phyloP scores from a whole-genome alignment of 176 grass and related monocot species.

The Oryza longistaminata region DNA sequence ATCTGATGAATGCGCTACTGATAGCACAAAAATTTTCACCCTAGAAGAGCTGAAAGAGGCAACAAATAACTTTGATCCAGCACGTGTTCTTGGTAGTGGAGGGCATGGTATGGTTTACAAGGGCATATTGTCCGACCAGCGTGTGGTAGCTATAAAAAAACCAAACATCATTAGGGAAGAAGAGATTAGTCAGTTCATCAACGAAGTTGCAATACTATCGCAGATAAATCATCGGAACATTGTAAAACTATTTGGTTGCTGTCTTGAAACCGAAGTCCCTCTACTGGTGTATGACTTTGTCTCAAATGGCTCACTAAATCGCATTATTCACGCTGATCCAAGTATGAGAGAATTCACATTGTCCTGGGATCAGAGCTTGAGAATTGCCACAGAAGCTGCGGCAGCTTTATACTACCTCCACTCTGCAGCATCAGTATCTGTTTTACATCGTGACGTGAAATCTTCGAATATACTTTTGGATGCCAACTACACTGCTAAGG shows the following conservation, averaged over 20 bases:
- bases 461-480: constrained; percentile 18
- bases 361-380: constrained; percentile 22
- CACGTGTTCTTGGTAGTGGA: too few species aligned
- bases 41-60: too few species aligned
- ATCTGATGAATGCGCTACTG: too few species aligned
- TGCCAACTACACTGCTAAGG: constrained; percentile 12
- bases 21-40: too few species aligned
- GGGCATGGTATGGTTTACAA: too few species aligned
- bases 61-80: too few species aligned
- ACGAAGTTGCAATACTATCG: not conserved
- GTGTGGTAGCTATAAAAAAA: not conserved
- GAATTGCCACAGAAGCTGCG: not conserved
- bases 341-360: not conserved
- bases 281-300: not conserved
- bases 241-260: not conserved
- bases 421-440: too few species aligned
- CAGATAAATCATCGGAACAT: not conserved
- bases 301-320: constrained; percentile 28
- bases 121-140: not conserved
- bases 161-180: not conserved
- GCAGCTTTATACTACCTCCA: not conserved
- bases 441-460: constrained; percentile 37
- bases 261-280: not conserved
- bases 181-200: not conserved
- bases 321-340: not conserved